phyloP scores from a whole-genome alignment of 176 grass and related monocot species.

The Lolium rigidum region DNA sequence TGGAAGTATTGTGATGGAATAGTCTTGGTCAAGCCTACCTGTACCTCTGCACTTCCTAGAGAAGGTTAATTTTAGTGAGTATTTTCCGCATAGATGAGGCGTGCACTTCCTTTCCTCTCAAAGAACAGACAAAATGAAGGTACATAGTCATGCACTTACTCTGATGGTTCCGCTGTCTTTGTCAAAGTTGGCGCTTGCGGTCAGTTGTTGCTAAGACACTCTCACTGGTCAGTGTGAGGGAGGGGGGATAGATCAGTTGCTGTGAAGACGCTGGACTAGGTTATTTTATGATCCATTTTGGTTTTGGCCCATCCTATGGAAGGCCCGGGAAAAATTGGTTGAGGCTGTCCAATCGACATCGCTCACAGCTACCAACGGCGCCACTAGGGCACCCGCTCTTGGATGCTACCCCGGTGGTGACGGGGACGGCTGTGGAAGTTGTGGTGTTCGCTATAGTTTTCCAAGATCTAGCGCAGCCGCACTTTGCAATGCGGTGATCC shows the following conservation, averaged over 20 bases:
- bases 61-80: too few species aligned
- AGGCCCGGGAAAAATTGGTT: not conserved
- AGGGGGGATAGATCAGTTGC: not conserved
- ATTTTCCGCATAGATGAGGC: too few species aligned
- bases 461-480: not conserved
- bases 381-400: not conserved
- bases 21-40: too few species aligned
- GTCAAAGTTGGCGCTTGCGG: not conserved
- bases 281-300: not conserved
- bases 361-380: not conserved
- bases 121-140: too few species aligned
- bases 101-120: not conserved
- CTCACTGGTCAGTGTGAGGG: too few species aligned
- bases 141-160: not conserved
- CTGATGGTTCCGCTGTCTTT: conserved; percentile 15
- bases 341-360: not conserved
- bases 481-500: not conserved
- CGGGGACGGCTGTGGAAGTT: not conserved
- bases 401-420: not conserved
- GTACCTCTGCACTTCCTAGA: too few species aligned
- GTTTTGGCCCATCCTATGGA: not conserved
- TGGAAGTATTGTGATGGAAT: too few species aligned
- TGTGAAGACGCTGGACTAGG: too few species aligned
- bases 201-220: conserved; percentile 4
- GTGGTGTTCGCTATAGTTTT: not conserved